phyloP scores from a whole-genome alignment of 2,329 filamentous ascomycete genomes.

The Macrophomina phaseolina region DNA sequence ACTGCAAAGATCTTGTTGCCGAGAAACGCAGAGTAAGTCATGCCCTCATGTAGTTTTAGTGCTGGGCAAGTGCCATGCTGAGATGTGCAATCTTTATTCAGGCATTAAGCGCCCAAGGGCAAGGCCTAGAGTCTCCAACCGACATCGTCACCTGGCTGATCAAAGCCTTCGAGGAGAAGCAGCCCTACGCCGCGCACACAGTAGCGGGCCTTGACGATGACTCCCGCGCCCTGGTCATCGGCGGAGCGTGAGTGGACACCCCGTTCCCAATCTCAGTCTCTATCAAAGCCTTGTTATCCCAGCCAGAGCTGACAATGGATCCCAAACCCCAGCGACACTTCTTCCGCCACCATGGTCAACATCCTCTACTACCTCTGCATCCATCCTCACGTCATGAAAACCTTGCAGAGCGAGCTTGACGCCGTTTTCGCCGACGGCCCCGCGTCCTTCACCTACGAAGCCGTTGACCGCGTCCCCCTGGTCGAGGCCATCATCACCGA shows the following conservation, averaged over 20 bases:
- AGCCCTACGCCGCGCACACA: conserved; percentile 1
- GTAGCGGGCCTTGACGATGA: conserved; percentile 18
- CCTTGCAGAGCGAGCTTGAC: conserved; percentile 42
- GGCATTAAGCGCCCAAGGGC: background rate
- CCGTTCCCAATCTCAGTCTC: too few relatives aligned
- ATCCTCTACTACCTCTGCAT: conserved; percentile 53
- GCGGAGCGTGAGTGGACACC: conserved; percentile 15
- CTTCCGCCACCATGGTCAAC: conserved; percentile 49
- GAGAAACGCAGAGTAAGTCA: conserved; percentile 15
- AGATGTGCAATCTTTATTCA: background rate
- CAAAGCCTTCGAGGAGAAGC: conserved; percentile 20
- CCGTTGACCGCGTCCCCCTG: conserved; percentile 36
- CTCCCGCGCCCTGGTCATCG: conserved; percentile 14
- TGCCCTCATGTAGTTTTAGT: background rate
- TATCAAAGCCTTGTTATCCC: too few relatives aligned
- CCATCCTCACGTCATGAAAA: conserved; percentile 42
- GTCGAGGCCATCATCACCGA: conserved; percentile 49
- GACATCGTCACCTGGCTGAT: conserved; percentile 19
- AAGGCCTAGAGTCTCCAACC: background rate
- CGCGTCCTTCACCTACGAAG: conserved; percentile 31
- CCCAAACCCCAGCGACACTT: conserved; percentile 45
- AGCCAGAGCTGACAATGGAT: too few relatives aligned
- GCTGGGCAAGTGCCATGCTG: background rate
- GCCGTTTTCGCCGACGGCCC: conserved; percentile 47
- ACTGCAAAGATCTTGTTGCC: conserved; percentile 13